Evolutionary conservation across 1,284 basidiomycete species (phyloP), one percentile per base, ranked within the genome.

Genomic region (Mycosarcoma mackinlayi): DNA sequence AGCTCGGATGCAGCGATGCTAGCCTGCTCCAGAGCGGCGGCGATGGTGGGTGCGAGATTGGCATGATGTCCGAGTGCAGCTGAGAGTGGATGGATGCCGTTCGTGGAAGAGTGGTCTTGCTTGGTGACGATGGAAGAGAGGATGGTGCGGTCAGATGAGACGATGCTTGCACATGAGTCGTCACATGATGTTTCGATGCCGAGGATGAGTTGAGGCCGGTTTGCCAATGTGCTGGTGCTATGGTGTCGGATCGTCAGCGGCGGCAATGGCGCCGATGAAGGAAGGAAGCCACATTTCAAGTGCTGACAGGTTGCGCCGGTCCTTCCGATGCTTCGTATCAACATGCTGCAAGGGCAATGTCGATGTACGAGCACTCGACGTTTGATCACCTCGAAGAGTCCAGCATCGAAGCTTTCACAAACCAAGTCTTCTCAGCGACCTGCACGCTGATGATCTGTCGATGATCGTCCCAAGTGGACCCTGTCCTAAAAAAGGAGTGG

Each of bases 131-230:
- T 59, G 1, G 73, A 72, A 2, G 76, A 77, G 8, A 81, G 53
- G 28, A 82, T 63, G 24, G 39, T 44, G 3, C 76, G 61, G 19
- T 76, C 60, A 23, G 70, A 74, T 5, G 69, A 47, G 28, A 80
- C 74, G 30, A 81, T 60, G 19, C 71, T 59, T 0, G 76, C 80
- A 46, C 80, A 82, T 4, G 79, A 81, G 53, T 82, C 80, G 44
- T 82, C 80, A 51, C 80, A 82, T 8, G 79, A 80, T 10, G 78
- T 77, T 35, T 81, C 79, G 24, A 81, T 80, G 33, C 79, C 79
- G 2, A 81, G 67, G 14, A 81, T 72, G 19, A 66, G 44, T 23
- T 52, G 34, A 5, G 56, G 42, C 18, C 37, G 34, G 25, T 21
- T n/a, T 10, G 35, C 9, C 19, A 35, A 30, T 18, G 37, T 25